A percentile compares a stretch with the other conserved stretches of the same genome.
Evolutionary conservation across 352 stramenopile species (phyloP).

Genomic region (Aphanomyces cochlioides): DNA sequence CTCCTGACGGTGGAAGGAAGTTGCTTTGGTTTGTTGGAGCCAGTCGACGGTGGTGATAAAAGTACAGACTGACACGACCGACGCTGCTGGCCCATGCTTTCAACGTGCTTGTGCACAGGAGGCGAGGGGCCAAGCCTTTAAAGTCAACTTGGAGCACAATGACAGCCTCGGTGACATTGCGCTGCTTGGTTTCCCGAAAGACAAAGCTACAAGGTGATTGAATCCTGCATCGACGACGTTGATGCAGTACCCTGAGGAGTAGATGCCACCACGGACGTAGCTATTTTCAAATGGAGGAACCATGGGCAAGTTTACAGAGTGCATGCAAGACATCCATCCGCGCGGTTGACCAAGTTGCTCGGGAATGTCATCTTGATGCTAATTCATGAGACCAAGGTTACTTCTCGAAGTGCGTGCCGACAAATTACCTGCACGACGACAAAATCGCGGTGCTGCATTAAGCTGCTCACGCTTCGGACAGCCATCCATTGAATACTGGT

Average conservation of each 20-base stretch:
- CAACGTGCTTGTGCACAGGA: slow-evolving; percentile 27
- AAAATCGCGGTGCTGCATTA: slow-evolving; percentile 30
- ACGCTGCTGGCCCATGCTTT: slow-evolving; percentile 16
- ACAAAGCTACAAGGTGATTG: slow-evolving; percentile 11
- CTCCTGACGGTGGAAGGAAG: too few species aligned
- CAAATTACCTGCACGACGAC: slow-evolving; percentile 22
- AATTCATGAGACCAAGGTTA: background rate
- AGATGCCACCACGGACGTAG: slow-evolving; percentile 22
- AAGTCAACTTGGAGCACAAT: slow-evolving; percentile 30
- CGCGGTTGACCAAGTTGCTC: background rate
- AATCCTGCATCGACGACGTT: background rate
- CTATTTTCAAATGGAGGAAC: slow-evolving; percentile 19
- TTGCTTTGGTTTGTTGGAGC: too few species aligned
- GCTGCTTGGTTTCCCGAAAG: slow-evolving; percentile 15
- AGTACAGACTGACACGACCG: slow-evolving; percentile 20
- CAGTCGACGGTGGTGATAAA: background rate
- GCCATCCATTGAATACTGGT: slow-evolving; percentile 30
- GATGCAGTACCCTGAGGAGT: slow-evolving; percentile 18
- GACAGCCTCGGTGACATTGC: slow-evolving; percentile 11
- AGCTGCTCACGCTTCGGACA: slow-evolving; percentile 18
- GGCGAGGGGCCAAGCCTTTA: slow-evolving; percentile 24
- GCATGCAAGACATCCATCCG: slow-evolving; percentile 27
- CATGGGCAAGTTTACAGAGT: slow-evolving; percentile 24
- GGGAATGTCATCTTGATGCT: slow-evolving; percentile 27
- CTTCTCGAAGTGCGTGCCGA: background rate